These are phyloP conservation scores for Umbelopsis isabellina DNA, from an alignment of 192 early-diverging fungal species.

Conservation along the genomic window DNA sequence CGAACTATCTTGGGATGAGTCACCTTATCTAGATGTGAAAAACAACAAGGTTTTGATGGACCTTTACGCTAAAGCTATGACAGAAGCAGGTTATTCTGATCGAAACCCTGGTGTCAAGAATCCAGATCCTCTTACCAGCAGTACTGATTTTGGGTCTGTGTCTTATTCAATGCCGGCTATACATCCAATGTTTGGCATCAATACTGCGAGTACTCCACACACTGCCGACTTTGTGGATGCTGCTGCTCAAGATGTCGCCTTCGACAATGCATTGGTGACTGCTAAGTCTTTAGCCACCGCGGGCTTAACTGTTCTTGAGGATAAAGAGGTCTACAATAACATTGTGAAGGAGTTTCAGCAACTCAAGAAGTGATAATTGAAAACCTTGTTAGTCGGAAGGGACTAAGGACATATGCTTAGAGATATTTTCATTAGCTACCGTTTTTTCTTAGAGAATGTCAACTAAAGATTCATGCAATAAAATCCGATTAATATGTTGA, in stretches of 20 bases:
- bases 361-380: background rate
- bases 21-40: constrained; percentile 54
- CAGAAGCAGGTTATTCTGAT: constrained; percentile 27
- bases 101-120: constrained; percentile 27
- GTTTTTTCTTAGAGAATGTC: too few relatives aligned
- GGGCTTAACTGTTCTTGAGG: background rate
- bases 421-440: too few relatives aligned
- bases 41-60: constrained; percentile 49
- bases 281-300: constrained; percentile 1
- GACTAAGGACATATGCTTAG: too few relatives aligned
- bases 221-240: background rate
- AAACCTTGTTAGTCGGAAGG: too few relatives aligned
- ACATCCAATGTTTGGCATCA: constrained; percentile 1
- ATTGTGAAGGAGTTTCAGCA: background rate
- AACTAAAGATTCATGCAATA: too few relatives aligned
- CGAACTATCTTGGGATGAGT: constrained; percentile 46
- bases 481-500: too few relatives aligned
- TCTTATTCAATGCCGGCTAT: background rate
- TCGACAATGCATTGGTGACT: background rate
- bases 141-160: constrained; percentile 19
- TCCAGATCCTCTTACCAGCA: constrained; percentile 7
- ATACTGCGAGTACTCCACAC: background rate
- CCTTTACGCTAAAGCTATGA: constrained; percentile 21
- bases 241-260: background rate
- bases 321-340: background rate